A percentile compares a stretch with the other conserved stretches of the same genome.
Evolutionary conservation across 305 asterid species (phyloP).

Genomic region (Fraxinus angustifolia): DNA sequence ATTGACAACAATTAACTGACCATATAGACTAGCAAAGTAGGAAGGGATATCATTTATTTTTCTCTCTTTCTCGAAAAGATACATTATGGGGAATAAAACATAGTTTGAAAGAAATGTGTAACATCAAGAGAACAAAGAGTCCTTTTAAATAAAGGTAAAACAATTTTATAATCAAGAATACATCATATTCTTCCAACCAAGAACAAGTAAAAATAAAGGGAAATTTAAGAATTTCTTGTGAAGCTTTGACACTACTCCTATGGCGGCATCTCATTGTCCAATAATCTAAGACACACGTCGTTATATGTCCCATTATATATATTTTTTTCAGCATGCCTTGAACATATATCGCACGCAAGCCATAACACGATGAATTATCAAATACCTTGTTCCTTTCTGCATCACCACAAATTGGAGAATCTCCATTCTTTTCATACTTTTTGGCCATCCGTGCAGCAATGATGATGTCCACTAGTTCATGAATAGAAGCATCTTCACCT

Average conservation of each 20-base stretch:
- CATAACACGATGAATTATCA: background rate
- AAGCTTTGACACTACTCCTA: background rate
- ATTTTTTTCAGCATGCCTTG: background rate
- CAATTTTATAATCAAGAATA: background rate
- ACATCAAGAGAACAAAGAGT: background rate
- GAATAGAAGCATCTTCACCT: conserved; percentile 67
- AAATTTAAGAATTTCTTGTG: background rate
- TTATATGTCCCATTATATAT: background rate
- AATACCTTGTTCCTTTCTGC: conserved; percentile 53
- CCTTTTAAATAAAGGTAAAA: background rate
- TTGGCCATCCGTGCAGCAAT: conserved; percentile 72
- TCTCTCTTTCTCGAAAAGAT: background rate
- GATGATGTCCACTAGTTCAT: conserved; percentile 66
- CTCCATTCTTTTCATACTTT: conserved; percentile 22
- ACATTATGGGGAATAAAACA: background rate
- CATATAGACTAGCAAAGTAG: background rate
- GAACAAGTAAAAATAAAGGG: background rate
- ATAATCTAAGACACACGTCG: background rate
- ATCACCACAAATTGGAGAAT: conserved; percentile 29
- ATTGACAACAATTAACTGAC: background rate
- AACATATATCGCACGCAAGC: background rate
- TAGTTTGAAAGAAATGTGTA: background rate
- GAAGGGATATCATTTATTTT: background rate
- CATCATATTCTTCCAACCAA: background rate
- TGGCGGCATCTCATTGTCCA: background rate